A percentile compares a stretch with the other conserved stretches of the same genome.
These are phyloP conservation scores for Chlorella sp. DNA, from an alignment of 139 green algal species.

Conservation along the genomic window DNA sequence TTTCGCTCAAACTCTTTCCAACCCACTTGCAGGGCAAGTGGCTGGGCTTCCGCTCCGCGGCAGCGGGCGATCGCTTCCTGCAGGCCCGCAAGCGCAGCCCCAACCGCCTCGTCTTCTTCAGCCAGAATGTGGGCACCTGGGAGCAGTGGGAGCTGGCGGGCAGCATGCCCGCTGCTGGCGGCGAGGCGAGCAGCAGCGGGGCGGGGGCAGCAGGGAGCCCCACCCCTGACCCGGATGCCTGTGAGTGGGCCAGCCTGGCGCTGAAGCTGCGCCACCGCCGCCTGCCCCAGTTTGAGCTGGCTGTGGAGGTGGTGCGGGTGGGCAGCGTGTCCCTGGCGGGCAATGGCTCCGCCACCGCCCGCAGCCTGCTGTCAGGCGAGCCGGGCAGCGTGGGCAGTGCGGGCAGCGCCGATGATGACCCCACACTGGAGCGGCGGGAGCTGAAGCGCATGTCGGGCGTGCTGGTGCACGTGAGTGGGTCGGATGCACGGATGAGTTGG, in stretches of 20 bases:
- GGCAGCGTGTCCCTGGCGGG: slow-evolving; percentile 39
- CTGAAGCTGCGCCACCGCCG: slow-evolving; percentile 61
- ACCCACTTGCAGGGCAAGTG: slow-evolving; percentile 55
- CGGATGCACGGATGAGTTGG: too few relatives aligned
- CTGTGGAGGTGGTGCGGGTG: slow-evolving; percentile 61
- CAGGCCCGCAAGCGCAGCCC: slow-evolving; percentile 67
- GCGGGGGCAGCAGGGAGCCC: background rate
- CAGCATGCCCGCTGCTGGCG: too few relatives aligned
- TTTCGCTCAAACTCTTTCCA: too few relatives aligned
- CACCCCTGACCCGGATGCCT: background rate
- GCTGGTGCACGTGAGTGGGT: slow-evolving; percentile 50
- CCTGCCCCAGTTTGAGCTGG: slow-evolving; percentile 59
- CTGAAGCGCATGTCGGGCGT: slow-evolving; percentile 58
- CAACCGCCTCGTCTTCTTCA: slow-evolving; percentile 77
- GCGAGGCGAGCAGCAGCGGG: background rate
- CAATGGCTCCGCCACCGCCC: slow-evolving; percentile 20
- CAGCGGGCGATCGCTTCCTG: slow-evolving; percentile 70
- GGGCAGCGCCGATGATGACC: background rate
- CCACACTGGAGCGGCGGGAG: slow-evolving; percentile 22
- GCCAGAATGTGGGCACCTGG: slow-evolving; percentile 73
- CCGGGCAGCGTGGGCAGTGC: background rate
- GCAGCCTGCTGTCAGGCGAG: slow-evolving; percentile 24
- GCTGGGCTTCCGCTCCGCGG: slow-evolving; percentile 67
- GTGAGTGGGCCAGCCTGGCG: slow-evolving; percentile 49
- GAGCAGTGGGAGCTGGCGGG: slow-evolving; percentile 78